phyloP scores from a whole-genome alignment of 495 filamentous ascomycete genomes.

The Endocarpon pusillum region DNA sequence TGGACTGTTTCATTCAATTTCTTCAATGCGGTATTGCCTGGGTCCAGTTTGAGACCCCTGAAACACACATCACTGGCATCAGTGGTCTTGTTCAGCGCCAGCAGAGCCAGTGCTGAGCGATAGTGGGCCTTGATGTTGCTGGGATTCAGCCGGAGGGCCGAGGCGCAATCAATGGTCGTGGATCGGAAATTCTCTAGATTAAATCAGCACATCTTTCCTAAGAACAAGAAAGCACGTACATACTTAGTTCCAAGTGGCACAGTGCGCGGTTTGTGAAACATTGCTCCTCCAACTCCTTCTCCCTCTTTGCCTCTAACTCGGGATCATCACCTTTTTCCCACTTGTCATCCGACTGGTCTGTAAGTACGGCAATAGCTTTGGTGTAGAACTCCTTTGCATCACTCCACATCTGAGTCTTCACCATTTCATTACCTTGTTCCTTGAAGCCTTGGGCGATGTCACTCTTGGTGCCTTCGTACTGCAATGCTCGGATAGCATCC shows the following conservation, averaged over 20 bases:
- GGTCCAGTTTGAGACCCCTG: conserved; percentile 53
- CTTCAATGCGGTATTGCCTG: conserved; percentile 35
- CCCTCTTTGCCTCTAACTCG: conserved; percentile 36
- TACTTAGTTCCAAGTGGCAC: conserved; percentile 64
- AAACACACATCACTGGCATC: conserved; percentile 63
- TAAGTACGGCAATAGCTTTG: conserved; percentile 57
- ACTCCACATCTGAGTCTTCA: conserved; percentile 50
- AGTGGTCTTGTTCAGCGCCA: conserved; percentile 50
- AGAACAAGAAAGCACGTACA: conserved; percentile 6
- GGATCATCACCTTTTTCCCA: conserved; percentile 27
- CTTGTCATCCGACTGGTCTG: conserved; percentile 34
- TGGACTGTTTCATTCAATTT: conserved; percentile 22
- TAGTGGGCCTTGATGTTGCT: conserved; percentile 78
- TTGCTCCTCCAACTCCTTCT: conserved; percentile 47
- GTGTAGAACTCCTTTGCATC: conserved; percentile 87
- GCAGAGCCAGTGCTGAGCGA: conserved; percentile 56
- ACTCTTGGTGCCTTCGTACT: conserved; percentile 75
- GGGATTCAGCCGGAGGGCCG: conserved; percentile 61
- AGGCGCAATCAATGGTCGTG: conserved; percentile 64
- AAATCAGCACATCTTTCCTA: conserved; percentile 4
- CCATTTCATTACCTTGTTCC: conserved; percentile 80
- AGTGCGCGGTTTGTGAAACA: conserved; percentile 75
- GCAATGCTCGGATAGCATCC: conserved; percentile 74
- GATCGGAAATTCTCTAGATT: conserved; percentile 60
- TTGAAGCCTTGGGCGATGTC: conserved; percentile 69